Base-by-base conservation (phyloP, 352 stramenopile species). In the Saprolegnia diclina region DNA sequence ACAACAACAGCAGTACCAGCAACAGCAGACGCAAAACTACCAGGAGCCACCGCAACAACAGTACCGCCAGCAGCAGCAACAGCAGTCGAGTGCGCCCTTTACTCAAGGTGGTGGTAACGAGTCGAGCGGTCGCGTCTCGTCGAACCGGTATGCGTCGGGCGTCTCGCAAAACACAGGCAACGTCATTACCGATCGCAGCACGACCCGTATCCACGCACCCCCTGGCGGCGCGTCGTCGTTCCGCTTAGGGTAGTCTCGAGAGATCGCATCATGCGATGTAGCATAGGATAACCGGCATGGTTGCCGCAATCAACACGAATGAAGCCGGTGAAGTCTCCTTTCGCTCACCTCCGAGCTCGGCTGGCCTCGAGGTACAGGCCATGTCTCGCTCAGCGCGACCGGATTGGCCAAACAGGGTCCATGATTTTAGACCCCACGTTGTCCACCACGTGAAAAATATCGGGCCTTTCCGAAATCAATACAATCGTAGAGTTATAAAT, bases 131-230 rank as follows among this genome's bases (percentile, higher is more conserved):
- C 46, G 52, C 14, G 64, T 75, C 32, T 96, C 87, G 22, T 95
- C 87, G 13, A 97, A 97, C 76, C 78, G 85, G 22, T 97, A 91
- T 64, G 87, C 90, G 9, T 81, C 56, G 9, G 88, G 88, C 14
- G 73, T 79, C 48, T 96, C 91, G 74, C 87, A 96, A 73, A 97
- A 97, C 73, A 76, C 75, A 14, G 91, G 91, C 45, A 97, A 96
- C 65, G 87, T 96, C 74, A 75, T 96, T 65, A 97, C 89, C 22
- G 89, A 95, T 50, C 79, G 89, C 46, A 88, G 86, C 67, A 96
- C 91, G 71, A 96, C 88, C 29, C 79, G 88, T 57, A 92, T 97
- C 69, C 87, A 96, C 71, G 90, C 89, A 6, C 87, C 90, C 40
- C 90, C 88, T 14, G 88, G 90, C 22, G 88, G 90, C 13, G 84